Evolutionary conservation across 2,329 filamentous ascomycete genomes (phyloP), one percentile per base, ranked within the genome.

Genomic region (Ilyonectria sp.): DNA sequence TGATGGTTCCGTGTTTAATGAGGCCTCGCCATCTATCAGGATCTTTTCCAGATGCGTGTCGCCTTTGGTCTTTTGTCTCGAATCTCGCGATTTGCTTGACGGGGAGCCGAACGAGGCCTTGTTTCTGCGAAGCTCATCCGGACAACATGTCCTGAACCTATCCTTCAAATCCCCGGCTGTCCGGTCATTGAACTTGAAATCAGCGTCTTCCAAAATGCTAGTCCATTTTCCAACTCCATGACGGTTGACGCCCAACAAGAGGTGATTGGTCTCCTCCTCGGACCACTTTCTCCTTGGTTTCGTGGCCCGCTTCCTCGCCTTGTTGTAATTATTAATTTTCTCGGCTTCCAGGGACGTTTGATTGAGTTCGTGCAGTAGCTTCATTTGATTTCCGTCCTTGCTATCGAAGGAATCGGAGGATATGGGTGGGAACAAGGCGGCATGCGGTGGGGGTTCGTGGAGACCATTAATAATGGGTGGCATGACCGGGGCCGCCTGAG

Each of bases 161-260:
- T 92, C 90, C 76, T 92, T 92, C 57, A 92, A 77, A 73, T 92
- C 90, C 9, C 88, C 88, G 4, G 89, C 88, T 2, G 86, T 88
- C 65, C 90, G 86, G 17, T 84, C 85, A 72, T 90, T 89, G 79
- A 92, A 92, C 11, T 78, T 83, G 74, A 90, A 92, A 47, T 85
- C 85, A 0, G 85, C 78, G 67, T 92, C 90, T 56, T 90, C 88
- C 26, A 91, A 79, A 35, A 92, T 92, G 63, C 83, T 87, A 9
- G 88, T 90, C 90, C 90, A 92, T 72, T 88, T 89, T 43, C 90
- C 90, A 9, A 92, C 86, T 1, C 90, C 90, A 73, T 92, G 86
- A 35, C 87, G 86, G 72, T 86, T 86, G 31, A 91, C 90, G 0
- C 89, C 90, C 3, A 90, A 80, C 15, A 92, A 77, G 9, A 92